Base-by-base conservation (phyloP, 345 rosid species). In the Melaleuca alternifolia region DNA sequence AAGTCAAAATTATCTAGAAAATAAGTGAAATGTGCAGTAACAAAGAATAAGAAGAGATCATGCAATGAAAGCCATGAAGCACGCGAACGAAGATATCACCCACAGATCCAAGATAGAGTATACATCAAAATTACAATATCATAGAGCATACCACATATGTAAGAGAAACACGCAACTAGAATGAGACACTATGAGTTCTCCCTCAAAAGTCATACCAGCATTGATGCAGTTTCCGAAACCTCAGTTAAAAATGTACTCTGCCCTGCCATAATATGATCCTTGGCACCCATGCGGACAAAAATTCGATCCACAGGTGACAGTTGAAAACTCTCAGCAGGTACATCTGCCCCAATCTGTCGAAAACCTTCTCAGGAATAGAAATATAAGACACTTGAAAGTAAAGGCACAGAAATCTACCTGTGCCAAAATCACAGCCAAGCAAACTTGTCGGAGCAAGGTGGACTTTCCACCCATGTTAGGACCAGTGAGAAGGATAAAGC, bases 391-490 rank as follows among this genome's bases (percentile, higher is more conserved):
- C 28, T 85, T 84, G 61, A 87, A 56, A 41, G 83, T 50, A 54
- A 46, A 54, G 85, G 57, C 85, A 24, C 46, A 54, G 85, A 87
- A 75, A 14, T 51, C 89, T 90, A 97, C 99, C 96, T 96, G 99
- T 81, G 99, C 98, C 88, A 97, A 89, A 90, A 97, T 94, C 85
- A 94, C 94, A 86, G 98, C 93, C 91, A 97, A 91, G 92, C 99
- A 96, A 89, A 96, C 96, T 93, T 97, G 99, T 53, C 99, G 99
- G 88, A 97, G 98, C 89, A 97, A 97, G 84, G 99, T 97, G 84
- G 99, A 97, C 90, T 97, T 97, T 87, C 99, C 99, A 88, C 99
- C 99, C 98, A 97, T 97, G 89, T 97, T 97, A 84, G 99, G 99
- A 91, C 99, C 99, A 30, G 98, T 95, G 84, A 97, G 99, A 86